Evolutionary conservation across 1,284 basidiomycete species (phyloP), one percentile per base, ranked within the genome.

Genomic region (Wolfiporia cocos): DNA sequence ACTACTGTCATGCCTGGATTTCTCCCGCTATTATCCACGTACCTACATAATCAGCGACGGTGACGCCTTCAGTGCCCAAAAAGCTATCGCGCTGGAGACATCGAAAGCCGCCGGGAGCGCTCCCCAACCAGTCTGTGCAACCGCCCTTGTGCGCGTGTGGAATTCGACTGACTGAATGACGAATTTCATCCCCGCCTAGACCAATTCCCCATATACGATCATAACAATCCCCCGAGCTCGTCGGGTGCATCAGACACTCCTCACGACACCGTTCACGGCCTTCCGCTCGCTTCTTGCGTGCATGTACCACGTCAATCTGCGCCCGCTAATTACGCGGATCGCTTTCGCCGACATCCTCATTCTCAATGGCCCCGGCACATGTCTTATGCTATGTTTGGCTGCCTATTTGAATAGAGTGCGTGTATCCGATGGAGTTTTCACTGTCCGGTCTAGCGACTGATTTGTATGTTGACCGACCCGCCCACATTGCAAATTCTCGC

Each of bases 321-420:
- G 61, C 10, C 78, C 81, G 4, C 44, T 76, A 4, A 28, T 73
- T 21, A 47, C 50, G 24, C 50, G 56, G 11, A 44, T 55, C 14
- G 62, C 68, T 1, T 83, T 81, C 55, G 78, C 82, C 11, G 92
- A 97, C 47, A 68, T 92, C 19, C 67, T 99, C 20, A 64, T 99
- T 40, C 64, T 99, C 33, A 99, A 99, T 62, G 96, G 96, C 5
- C 96, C 96, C 0, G 96, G 94, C 7, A 98, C 95, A 3, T 95
- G 91, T 57, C 81, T 95, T 24, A 71, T 87, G 2, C 71, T 99
- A 14, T 90, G 86, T 40, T 47, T 77, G 5, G 80, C 88, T 0
- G 73, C 81, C 11, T 87, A 85, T 56, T 51, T 92, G 20, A 82
- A 87, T 47, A 76, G 81, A 60, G 95, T 93, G 54, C 56, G 86